phyloP scores from a whole-genome alignment of 331 rosid species.

The Dryas integrifolia region DNA sequence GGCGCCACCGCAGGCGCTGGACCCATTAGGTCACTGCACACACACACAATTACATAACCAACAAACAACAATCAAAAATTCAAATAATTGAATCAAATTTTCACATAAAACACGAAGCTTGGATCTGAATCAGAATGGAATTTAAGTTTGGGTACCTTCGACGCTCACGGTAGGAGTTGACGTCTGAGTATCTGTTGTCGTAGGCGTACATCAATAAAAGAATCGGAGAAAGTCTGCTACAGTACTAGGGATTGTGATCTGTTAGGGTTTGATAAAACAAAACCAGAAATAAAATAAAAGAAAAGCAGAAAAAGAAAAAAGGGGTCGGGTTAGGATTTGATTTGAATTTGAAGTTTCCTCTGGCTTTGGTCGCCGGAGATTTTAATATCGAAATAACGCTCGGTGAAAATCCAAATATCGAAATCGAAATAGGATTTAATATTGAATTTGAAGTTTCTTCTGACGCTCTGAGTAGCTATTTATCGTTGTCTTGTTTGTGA shows the following conservation, averaged over 20 bases:
- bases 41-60: not conserved
- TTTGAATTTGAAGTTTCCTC: not conserved
- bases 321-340: not conserved
- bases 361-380: not conserved
- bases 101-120: not conserved
- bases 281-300: not conserved
- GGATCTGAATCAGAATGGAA: not conserved
- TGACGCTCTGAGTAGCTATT: too few species aligned
- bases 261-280: not conserved
- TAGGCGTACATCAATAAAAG: conserved; percentile 46
- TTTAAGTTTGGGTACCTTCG: conserved; percentile 47
- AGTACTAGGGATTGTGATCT: not conserved
- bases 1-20: conserved; percentile 40
- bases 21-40: conserved; percentile 57
- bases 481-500: too few species aligned
- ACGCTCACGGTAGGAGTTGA: conserved; percentile 74
- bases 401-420: not conserved
- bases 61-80: not conserved
- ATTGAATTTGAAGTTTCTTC: too few species aligned
- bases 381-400: not conserved
- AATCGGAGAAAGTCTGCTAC: not conserved
- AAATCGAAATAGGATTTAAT: too few species aligned
- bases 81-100: not conserved
- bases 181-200: conserved; percentile 63
- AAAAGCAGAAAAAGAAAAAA: not conserved